Percentiles rank a stretch among this genome's conserved stretches.
Evolutionary conservation across 805 yeast genomes (phyloP).

Genomic region (Wickerhamomyces ciferrii): DNA sequence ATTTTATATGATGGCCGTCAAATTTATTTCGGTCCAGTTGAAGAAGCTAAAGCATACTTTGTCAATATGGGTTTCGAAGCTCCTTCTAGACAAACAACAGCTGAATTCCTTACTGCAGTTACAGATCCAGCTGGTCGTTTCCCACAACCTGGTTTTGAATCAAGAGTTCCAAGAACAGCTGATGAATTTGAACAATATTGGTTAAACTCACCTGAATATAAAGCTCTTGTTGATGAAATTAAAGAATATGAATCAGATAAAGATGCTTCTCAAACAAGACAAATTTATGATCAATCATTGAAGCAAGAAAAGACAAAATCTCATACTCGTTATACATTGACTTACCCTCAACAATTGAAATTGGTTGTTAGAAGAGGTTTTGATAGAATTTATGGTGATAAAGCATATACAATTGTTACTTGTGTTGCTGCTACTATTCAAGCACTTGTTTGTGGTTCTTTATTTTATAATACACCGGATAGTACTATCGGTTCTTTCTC

Average conservation of each 20-base stretch:
- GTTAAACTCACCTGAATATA: constrained; percentile 43
- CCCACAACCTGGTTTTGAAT: constrained; percentile 41
- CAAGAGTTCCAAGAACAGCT: constrained; percentile 54
- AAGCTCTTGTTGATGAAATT: constrained; percentile 37
- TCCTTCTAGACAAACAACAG: constrained; percentile 63
- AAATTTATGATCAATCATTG: constrained; percentile 22
- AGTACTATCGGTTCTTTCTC: constrained; percentile 53
- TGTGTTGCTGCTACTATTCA: constrained; percentile 35
- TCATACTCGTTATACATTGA: constrained; percentile 19
- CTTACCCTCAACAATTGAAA: constrained; percentile 38
- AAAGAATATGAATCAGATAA: constrained; percentile 31
- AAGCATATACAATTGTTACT: constrained; percentile 35
- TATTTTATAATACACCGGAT: constrained; percentile 47
- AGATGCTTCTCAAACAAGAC: constrained; percentile 25
- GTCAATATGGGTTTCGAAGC: constrained; percentile 59
- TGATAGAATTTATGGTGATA: constrained; percentile 52
- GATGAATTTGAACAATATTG: constrained; percentile 57
- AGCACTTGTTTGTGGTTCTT: constrained; percentile 59
- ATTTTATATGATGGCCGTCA: constrained; percentile 58
- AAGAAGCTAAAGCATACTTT: constrained; percentile 51
- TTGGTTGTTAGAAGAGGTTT: constrained; percentile 43
- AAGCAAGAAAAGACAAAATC: constrained; percentile 20
- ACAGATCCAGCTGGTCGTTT: constrained; percentile 63
- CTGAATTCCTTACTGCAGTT: constrained; percentile 65
- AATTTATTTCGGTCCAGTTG: constrained; percentile 58